These are phyloP conservation scores for Gossypium arboreum DNA, from an alignment of 345 rosid species.

Conservation along the genomic window DNA sequence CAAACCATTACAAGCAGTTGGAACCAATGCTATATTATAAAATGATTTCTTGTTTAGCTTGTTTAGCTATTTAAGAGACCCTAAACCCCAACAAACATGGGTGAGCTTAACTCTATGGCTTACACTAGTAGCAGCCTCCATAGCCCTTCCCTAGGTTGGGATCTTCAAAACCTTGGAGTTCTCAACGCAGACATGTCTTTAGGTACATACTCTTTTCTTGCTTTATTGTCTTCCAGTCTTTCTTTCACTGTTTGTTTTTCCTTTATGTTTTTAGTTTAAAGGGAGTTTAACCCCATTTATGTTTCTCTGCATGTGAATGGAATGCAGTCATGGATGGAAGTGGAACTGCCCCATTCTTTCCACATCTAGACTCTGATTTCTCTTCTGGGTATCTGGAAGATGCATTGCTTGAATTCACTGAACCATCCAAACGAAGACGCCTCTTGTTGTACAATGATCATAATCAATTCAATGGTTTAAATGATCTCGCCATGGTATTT, in stretches of 20 bases:
- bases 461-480: constrained; percentile 21
- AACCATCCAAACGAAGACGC: constrained; percentile 64
- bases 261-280: background rate
- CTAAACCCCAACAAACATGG: constrained; percentile 19
- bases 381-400: constrained; percentile 91
- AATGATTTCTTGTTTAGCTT: background rate
- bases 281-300: background rate
- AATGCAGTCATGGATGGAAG: constrained; percentile 41
- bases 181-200: constrained; percentile 73
- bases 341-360: constrained; percentile 36
- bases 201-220: constrained; percentile 30
- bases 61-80: constrained; percentile 13
- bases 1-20: constrained; percentile 26
- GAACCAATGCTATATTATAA: background rate
- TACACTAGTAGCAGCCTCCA: constrained; percentile 1
- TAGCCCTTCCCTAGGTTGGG: constrained; percentile 61
- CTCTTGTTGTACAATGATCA: constrained; percentile 31
- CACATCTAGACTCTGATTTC: constrained; percentile 43
- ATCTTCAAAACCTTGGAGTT: constrained; percentile 75
- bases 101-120: constrained; percentile 47
- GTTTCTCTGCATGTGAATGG: constrained; percentile 20
- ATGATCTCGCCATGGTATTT: constrained; percentile 26
- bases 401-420: constrained; percentile 64
- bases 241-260: constrained; percentile 21
- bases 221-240: constrained; percentile 16